Conservation (phyloP, 2,329 filamentous ascomycete species). For the Cordyceps cateniannulata region DNA sequence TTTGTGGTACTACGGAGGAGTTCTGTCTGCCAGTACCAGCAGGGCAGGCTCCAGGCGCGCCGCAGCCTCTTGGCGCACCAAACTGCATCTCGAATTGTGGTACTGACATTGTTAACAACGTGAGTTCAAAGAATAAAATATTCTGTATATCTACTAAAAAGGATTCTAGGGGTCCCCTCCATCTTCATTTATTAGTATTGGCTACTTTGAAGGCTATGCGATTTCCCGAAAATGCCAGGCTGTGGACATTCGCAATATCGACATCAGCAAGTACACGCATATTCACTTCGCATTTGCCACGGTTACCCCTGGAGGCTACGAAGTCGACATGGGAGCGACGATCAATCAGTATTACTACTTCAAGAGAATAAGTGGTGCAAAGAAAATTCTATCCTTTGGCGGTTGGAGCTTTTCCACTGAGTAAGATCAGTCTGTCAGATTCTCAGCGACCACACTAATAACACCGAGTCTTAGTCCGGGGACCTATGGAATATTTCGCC, state of each 20-base stretch:
- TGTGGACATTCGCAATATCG: conserved; percentile 20
- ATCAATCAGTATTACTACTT: conserved; percentile 25
- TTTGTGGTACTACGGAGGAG: conserved; percentile 34
- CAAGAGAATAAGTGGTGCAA: conserved; percentile 19
- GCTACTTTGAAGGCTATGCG: conserved; percentile 18
- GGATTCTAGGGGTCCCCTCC: conserved; percentile 3
- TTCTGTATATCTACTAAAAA: neutral
- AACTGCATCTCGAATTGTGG: conserved; percentile 13
- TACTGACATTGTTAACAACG: conserved; percentile 4
- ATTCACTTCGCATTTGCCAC: conserved; percentile 22
- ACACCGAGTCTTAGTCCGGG: conserved; percentile 14
- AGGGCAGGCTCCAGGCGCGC: neutral
- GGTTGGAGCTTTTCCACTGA: conserved; percentile 38
- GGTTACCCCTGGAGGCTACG: conserved; percentile 15
- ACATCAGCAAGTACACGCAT: conserved; percentile 14
- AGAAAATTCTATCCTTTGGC: conserved; percentile 35
- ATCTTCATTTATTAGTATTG: conserved; percentile 13
- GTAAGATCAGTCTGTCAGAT: neutral
- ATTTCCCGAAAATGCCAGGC: conserved; percentile 14
- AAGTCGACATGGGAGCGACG: conserved; percentile 17
- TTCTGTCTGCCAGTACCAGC: conserved; percentile 26
- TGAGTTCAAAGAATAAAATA: neutral
- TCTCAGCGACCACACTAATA: neutral
- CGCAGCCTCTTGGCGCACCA: neutral
- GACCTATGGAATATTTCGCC: conserved; percentile 31